Evolutionary conservation across 345 rosid genomes (phyloP).

Genomic region (Laguncularia racemosa): DNA sequence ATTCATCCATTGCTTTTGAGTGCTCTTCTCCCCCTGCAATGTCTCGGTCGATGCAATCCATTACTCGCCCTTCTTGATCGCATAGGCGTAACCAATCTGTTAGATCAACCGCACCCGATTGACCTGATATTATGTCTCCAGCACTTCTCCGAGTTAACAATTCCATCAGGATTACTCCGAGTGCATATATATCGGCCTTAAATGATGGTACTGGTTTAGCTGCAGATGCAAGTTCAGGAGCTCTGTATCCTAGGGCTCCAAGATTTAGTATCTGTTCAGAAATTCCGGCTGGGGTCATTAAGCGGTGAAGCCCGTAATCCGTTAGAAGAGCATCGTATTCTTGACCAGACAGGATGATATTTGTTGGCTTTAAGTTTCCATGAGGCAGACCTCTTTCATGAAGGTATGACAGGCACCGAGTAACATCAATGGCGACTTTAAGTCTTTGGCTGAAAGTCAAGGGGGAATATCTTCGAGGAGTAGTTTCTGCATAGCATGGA

Average conservation of each 20-base stretch:
- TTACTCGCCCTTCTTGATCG: constrained; percentile 78
- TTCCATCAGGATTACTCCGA: constrained; percentile 92
- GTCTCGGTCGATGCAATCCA: constrained; percentile 91
- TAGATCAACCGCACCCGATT: constrained; percentile 86
- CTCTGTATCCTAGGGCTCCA: constrained; percentile 91
- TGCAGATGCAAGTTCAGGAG: constrained; percentile 72
- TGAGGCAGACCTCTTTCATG: constrained; percentile 82
- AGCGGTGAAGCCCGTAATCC: constrained; percentile 79
- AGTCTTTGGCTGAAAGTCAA: constrained; percentile 75
- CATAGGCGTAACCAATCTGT: constrained; percentile 84
- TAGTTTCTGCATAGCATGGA: constrained; percentile 52
- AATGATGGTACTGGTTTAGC: constrained; percentile 60
- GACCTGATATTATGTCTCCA: constrained; percentile 90
- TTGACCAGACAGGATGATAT: constrained; percentile 58
- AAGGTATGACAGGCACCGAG: constrained; percentile 59
- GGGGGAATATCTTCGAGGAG: constrained; percentile 80
- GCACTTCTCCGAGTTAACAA: constrained; percentile 84
- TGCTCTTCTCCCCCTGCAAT: constrained; percentile 78
- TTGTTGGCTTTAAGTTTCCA: constrained; percentile 85
- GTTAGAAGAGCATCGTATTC: constrained; percentile 44
- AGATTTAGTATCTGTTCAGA: constrained; percentile 82
- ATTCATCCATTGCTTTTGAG: constrained; percentile 77
- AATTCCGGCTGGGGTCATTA: constrained; percentile 77
- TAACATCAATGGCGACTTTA: constrained; percentile 72
- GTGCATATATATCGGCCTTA: constrained; percentile 76